Base-by-base conservation (phyloP, 441 rosid genomes). In the Arabidopsis lyrata region DNA sequence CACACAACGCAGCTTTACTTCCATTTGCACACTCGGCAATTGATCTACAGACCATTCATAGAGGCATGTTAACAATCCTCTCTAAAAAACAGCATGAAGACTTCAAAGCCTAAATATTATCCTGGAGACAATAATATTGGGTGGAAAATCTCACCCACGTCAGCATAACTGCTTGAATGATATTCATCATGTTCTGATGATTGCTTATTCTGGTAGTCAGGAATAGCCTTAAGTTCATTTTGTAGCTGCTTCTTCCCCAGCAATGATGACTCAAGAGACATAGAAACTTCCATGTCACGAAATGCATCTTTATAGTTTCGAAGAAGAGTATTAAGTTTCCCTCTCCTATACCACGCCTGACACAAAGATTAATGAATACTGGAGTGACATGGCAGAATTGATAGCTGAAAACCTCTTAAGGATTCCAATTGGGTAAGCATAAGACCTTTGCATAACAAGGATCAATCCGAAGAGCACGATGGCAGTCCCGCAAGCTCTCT, bases 321-420 rank as follows among this genome's bases (percentile, higher is more conserved):
- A 69, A 87, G 75, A 75, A 85, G 68, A 50, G 81, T 86, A 85
- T 90, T 91, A 77, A 81, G 84, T 82, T 93, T 91, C 24, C 90
- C 96, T 79, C 96, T 86, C 87, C 96, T 83, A 76, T 86, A 90
- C 96, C 97, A 93, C 13, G 93, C 97, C 95, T 93, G 73, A 38
- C 39, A 73, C 41, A 74, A 57, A 36, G 11, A 53, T 1, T 15
- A 42, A 48, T 48, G n/a, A 65, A n/a, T n/a, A n/a, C n/a, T n/a
- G n/a, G n/a, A n/a, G n/a, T n/a, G n/a, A n/a, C n/a, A n/a, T n/a
- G n/a, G n/a, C n/a, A n/a, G n/a, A n/a, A 16, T 4, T 8, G 11
- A 16, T 52, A 63, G 31, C 32, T 15, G 55, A 6, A 50, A 66
- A 1, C 10, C 2, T 11, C 0, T 7, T 5, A n/a, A 48, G 12